Evolutionary conservation across 805 yeast genomes (phyloP).

Genomic region (Kregervanrija delftensis): DNA sequence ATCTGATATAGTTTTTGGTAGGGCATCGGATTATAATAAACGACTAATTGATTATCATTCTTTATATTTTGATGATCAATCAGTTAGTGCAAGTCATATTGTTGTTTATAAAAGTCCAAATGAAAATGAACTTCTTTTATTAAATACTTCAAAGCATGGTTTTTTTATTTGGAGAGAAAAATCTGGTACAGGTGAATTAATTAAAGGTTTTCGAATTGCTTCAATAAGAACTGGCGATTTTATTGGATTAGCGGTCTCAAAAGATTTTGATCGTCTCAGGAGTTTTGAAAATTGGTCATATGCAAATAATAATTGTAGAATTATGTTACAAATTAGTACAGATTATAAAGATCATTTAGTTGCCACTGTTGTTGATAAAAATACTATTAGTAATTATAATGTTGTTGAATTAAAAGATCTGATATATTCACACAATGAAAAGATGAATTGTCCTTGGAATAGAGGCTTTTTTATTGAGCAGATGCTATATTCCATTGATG

Average conservation of each 20-base stretch:
- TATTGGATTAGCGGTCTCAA: neutral
- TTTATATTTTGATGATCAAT: conserved; percentile 16
- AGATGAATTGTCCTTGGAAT: neutral
- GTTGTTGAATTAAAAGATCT: too few relatives aligned
- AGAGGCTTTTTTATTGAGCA: neutral
- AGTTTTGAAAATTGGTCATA: neutral
- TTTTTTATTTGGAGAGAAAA: conserved; percentile 1
- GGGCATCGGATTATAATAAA: conserved; percentile 15
- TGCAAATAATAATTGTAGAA: neutral
- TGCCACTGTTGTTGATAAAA: neutral
- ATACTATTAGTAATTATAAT: too few relatives aligned
- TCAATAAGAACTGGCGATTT: neutral
- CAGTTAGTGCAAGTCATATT: conserved; percentile 22
- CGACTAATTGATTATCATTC: conserved; percentile 8
- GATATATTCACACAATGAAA: too few relatives aligned
- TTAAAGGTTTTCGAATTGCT: neutral
- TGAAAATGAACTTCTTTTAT: neutral
- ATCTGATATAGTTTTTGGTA: conserved; percentile 17
- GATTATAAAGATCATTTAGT: conserved; percentile 1
- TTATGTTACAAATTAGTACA: conserved; percentile 1
- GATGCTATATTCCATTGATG: neutral
- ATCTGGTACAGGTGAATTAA: neutral
- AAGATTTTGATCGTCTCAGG: neutral
- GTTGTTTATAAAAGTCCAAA: neutral
- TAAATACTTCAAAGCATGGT: conserved; percentile 9